Conservation (phyloP, 2,329 filamentous ascomycete genomes). For the Tricladium varicosporioides region DNA sequence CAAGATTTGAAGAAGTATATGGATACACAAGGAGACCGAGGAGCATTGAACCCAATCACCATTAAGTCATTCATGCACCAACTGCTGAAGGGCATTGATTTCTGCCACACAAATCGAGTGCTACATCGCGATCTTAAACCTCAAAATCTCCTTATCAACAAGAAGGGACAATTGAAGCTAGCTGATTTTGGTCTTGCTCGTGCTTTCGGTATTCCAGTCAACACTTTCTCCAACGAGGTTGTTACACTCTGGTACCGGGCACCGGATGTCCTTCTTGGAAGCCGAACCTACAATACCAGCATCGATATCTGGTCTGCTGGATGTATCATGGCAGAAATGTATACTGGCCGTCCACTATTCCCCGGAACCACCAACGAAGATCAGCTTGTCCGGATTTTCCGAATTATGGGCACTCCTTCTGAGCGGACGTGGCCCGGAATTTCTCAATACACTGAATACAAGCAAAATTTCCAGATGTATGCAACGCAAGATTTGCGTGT, state of each 20-base stretch:
- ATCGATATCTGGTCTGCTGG: constrained; percentile 99
- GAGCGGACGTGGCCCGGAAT: constrained; percentile 96
- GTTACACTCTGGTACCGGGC: constrained; percentile 98
- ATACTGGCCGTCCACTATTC: constrained; percentile 91
- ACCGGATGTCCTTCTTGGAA: constrained; percentile 90
- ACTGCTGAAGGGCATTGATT: constrained; percentile 90
- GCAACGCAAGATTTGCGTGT: constrained; percentile 85
- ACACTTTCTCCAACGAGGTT: constrained; percentile 97
- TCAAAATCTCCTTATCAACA: constrained; percentile 94
- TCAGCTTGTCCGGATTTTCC: constrained; percentile 94
- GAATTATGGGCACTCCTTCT: constrained; percentile 96
- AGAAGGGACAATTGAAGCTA: constrained; percentile 84
- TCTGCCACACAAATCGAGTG: constrained; percentile 96
- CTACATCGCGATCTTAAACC: constrained; percentile 95
- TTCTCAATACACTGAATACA: constrained; percentile 95
- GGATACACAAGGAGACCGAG: constrained; percentile 87
- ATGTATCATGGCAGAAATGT: constrained; percentile 99
- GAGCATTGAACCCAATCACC: constrained; percentile 80
- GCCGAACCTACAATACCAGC: constrained; percentile 97
- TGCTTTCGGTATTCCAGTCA: constrained; percentile 95
- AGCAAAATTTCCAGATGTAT: constrained; percentile 90
- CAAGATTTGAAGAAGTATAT: constrained; percentile 98
- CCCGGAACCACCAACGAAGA: constrained; percentile 98
- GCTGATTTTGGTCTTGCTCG: constrained; percentile 93
- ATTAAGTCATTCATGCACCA: constrained; percentile 99